Evolutionary conservation across 140 eudicot species (phyloP).

Genomic region (Cichorium intybus): DNA sequence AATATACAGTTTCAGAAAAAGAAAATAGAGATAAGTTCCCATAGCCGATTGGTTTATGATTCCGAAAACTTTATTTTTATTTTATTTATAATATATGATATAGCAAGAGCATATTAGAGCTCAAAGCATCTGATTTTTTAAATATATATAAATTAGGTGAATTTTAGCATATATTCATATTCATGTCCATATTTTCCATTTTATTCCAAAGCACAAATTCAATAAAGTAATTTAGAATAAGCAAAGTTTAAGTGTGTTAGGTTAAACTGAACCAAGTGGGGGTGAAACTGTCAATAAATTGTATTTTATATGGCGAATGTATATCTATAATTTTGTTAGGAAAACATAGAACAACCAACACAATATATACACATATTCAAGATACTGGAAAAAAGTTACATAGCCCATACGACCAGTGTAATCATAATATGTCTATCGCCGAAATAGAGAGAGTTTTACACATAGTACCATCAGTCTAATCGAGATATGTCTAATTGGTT

Average conservation of each 20-base stretch:
- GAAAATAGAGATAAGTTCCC: slow-evolving; percentile 8
- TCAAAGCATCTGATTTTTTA: slow-evolving; percentile 24
- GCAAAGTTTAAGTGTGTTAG: slow-evolving; percentile 28
- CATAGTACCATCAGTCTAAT: too few relatives aligned
- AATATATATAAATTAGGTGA: slow-evolving; percentile 15
- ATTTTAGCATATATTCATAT: slow-evolving; percentile 50
- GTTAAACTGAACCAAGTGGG: slow-evolving; percentile 17
- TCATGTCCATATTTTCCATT: slow-evolving; percentile 18
- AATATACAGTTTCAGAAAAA: neutral
- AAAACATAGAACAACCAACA: too few relatives aligned
- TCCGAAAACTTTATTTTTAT: slow-evolving; percentile 1
- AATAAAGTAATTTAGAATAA: slow-evolving; percentile 30
- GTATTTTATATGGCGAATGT: neutral
- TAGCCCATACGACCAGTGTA: too few relatives aligned
- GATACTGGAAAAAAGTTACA: too few relatives aligned
- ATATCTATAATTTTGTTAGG: too few relatives aligned
- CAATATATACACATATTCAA: too few relatives aligned
- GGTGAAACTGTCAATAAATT: neutral
- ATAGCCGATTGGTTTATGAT: slow-evolving; percentile 22
- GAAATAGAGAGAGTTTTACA: too few relatives aligned
- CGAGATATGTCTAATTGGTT: too few relatives aligned
- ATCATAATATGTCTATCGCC: too few relatives aligned
- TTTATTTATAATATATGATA: slow-evolving; percentile 20
- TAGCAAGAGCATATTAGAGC: slow-evolving; percentile 36
- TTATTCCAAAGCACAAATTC: slow-evolving; percentile 35